Evolutionary conservation across 345 rosid genomes (phyloP), one percentile per base, ranked within the genome.

Genomic region (Adansonia digitata): DNA sequence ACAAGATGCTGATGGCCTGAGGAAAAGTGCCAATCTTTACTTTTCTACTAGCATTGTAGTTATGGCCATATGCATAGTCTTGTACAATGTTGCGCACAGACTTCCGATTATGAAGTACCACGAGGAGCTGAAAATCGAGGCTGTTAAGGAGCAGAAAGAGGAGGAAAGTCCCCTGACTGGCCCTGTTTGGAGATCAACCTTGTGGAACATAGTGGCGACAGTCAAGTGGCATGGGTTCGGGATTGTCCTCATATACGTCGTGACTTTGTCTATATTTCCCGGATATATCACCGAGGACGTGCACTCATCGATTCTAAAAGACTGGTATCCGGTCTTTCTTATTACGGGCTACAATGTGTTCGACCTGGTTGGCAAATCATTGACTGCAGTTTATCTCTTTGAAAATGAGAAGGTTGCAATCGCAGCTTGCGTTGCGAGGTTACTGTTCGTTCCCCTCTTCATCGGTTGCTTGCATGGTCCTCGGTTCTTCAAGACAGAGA

Each of bases 231-330:
- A 86, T 60, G 97, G 97, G 65, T 65, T 89, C 2, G 98, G 99
- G 67, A 72, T 90, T 1, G 5, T 95, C 52, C 87, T 91, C 9
- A 49, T 95, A 15, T 93, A 89, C 45, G 1, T 85, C 13, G 98
- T 93, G 56, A 95, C 99, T 6, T 73, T 91, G 61, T 76, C 98
- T 1, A 93, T 93, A 80, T 95, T 95, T 74, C 99, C 99, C 2
- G 99, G 99, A 7, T 93, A 85, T 63, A 85, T 95, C 35, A 95
- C 97, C 0, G 98, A 95, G 84, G 98, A 91, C 65, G 98, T 95
- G 70, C 93, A 88, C 73, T 95, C 99, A 0, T 91, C 80, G 57
- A 40, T 81, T 63, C 92, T 95, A 39, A 87, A 84, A 77, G 98
- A 93, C 72, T 95, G 99, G 99, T 95, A 90, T 71, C 78, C 90